Conservation (phyloP, 257 asterid species). For the Fraxinus americana region DNA sequence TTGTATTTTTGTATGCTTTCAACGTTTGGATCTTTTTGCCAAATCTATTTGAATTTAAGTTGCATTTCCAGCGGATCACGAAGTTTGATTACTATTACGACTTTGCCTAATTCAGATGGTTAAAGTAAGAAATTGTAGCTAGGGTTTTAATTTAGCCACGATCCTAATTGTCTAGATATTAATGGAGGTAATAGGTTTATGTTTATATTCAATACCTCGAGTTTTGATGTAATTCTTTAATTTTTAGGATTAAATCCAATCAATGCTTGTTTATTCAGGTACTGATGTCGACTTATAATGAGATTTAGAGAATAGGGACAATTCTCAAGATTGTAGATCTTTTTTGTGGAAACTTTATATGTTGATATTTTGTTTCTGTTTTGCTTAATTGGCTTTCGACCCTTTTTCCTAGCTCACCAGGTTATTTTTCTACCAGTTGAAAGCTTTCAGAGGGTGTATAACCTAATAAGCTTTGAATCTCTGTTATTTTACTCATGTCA, state of each 20-base stretch:
- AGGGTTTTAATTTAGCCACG: not conserved
- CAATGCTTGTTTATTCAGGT: not conserved
- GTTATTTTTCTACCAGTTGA: slow-evolving; percentile 16
- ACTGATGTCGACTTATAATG: not conserved
- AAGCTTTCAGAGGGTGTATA: slow-evolving; percentile 24
- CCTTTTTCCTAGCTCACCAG: not conserved
- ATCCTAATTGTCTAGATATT: not conserved
- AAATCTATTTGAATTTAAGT: not conserved
- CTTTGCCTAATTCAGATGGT: not conserved
- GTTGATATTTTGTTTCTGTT: not conserved
- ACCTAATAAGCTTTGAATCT: slow-evolving; percentile 18
- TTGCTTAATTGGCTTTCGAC: not conserved
- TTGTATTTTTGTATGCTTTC: not conserved
- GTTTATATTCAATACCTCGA: not conserved
- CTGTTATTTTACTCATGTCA: slow-evolving; percentile 39
- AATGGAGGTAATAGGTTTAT: not conserved
- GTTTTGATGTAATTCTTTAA: not conserved
- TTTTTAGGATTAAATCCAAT: not conserved
- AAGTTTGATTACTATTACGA: not conserved
- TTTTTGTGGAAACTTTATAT: not conserved
- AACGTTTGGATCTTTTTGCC: not conserved
- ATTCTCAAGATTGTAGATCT: not conserved
- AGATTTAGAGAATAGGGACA: not conserved
- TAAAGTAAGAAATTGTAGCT: not conserved
- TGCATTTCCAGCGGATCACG: not conserved